phyloP scores from a whole-genome alignment of 2,329 filamentous ascomycete genomes.

The Penicillium fuscoglaucum region DNA sequence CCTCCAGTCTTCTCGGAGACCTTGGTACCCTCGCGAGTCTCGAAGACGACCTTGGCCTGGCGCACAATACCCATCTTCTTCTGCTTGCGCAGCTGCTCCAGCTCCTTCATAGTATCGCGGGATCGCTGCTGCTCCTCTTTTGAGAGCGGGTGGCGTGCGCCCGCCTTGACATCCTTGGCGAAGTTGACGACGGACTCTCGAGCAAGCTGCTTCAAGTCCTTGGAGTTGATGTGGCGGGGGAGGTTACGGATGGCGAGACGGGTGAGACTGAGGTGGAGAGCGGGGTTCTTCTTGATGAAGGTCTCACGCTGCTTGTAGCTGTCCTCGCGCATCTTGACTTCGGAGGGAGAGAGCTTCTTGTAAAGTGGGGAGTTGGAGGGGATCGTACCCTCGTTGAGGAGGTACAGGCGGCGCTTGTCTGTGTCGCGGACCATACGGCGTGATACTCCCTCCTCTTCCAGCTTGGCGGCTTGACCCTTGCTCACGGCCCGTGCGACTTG shows the following conservation, averaged over 20 bases:
- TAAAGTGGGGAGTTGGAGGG: constrained; percentile 74
- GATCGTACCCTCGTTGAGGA: constrained; percentile 84
- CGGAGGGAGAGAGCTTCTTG: constrained; percentile 70
- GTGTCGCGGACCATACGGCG: constrained; percentile 68
- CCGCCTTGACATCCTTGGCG: constrained; percentile 80
- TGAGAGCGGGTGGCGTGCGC: constrained; percentile 74
- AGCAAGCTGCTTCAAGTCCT: constrained; percentile 86
- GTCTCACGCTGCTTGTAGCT: constrained; percentile 85
- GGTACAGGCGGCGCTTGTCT: constrained; percentile 86
- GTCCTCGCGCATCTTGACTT: constrained; percentile 84
- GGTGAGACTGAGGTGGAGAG: constrained; percentile 82
- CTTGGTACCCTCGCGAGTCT: constrained; percentile 82
- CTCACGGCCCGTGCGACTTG: constrained; percentile 82
- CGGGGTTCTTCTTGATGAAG: constrained; percentile 87
- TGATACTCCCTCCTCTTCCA: constrained; percentile 68
- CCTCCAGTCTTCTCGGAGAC: constrained; percentile 73
- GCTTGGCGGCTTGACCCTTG: constrained; percentile 72
- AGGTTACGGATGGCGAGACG: constrained; percentile 90
- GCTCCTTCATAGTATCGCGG: constrained; percentile 74
- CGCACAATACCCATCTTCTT: constrained; percentile 85
- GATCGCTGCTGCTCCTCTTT: constrained; percentile 84
- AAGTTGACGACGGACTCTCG: constrained; percentile 93
- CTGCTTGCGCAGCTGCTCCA: constrained; percentile 74
- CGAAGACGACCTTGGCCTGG: constrained; percentile 93
- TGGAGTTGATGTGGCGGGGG: constrained; percentile 77